Evolutionary conservation across 257 asterid species (phyloP), one percentile per base, ranked within the genome.

Genomic region (Gentiana straminea): DNA sequence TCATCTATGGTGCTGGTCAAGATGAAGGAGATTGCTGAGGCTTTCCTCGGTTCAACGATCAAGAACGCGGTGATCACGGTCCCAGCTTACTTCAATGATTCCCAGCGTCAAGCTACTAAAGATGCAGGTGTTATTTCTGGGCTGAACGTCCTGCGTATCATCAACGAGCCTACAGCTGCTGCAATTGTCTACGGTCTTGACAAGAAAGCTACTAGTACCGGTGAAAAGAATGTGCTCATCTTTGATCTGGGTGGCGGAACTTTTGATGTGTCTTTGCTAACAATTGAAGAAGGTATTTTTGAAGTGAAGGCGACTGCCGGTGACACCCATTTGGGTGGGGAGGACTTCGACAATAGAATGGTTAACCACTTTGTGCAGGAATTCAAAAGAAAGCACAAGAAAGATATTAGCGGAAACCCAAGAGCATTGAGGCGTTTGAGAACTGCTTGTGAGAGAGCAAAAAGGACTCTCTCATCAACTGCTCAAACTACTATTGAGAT

Each of bases 351-450:
- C 62, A 83, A 83, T 69, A 71, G 89, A 55, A 74, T 83, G 93
- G 89, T 83, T 46, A 83, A 74, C 58, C 93, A 83, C 49, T 83
- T 83, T 41, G 89, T 78, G 13, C 93, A 80, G 66, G 93, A 83
- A 47, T 83, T 83, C 38, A 83, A 78, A 82, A 83, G 93, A 55
- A 78, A 83, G 93, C 55, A 78, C 73, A 83, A 83, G 82, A 84
- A 81, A 51, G 89, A 84, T 66, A 84, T 84, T 10, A 76, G 52
- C 15, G 88, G 93, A 0, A 78, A 78, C 62, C 82, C 84, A 0
- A 78, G 93, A 59, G 93, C 93, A 37, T 57, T 78, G 70, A 78
- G 88, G 60, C 60, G 93, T 51, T 64, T 83, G 67, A 78, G 93
- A 45, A 83, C 86, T 5, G 64, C 24, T 24, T 24, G 24, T 24